Conservation (phyloP, 306 rosid genomes). For the Dalbergia cochinchinensis region DNA sequence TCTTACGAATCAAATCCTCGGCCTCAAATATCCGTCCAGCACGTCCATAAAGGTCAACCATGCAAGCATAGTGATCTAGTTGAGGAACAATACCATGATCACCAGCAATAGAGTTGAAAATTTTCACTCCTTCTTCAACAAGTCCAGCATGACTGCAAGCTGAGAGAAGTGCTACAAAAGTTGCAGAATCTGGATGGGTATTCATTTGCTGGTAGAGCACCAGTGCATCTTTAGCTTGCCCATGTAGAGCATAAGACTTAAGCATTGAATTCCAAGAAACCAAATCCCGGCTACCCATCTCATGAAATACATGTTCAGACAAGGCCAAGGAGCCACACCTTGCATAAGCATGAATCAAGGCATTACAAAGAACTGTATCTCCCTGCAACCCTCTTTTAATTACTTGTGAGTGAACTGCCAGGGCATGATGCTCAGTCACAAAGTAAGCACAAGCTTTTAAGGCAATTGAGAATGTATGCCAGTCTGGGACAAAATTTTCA, state of each 20-base stretch:
- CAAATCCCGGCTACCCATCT: constrained; percentile 62
- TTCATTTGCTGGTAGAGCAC: constrained; percentile 66
- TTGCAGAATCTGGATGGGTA: constrained; percentile 69
- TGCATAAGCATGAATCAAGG: constrained; percentile 89
- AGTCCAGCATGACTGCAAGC: constrained; percentile 92
- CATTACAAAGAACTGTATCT: constrained; percentile 70
- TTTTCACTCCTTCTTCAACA: constrained; percentile 68
- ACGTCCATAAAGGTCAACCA: constrained; percentile 92
- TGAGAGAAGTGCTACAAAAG: constrained; percentile 85
- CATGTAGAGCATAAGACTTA: constrained; percentile 84
- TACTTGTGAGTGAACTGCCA: constrained; percentile 70
- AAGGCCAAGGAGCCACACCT: constrained; percentile 79
- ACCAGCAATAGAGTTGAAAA: constrained; percentile 64
- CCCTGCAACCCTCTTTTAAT: constrained; percentile 72
- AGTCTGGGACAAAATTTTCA: constrained; percentile 68
- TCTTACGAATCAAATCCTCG: constrained; percentile 61
- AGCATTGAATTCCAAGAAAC: constrained; percentile 94
- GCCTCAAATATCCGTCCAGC: constrained; percentile 79
- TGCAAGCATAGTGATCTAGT: constrained; percentile 86
- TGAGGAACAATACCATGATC: constrained; percentile 63
- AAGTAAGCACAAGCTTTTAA: constrained; percentile 83
- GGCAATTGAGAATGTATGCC: constrained; percentile 77
- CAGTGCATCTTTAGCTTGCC: constrained; percentile 74
- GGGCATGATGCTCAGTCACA: constrained; percentile 68
- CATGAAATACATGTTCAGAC: constrained; percentile 69